A percentile compares a stretch with the other conserved stretches of the same genome.
Evolutionary conservation across 371 early-diverging fungal genomes (phyloP).

Genomic region (Mortierella sp.): DNA sequence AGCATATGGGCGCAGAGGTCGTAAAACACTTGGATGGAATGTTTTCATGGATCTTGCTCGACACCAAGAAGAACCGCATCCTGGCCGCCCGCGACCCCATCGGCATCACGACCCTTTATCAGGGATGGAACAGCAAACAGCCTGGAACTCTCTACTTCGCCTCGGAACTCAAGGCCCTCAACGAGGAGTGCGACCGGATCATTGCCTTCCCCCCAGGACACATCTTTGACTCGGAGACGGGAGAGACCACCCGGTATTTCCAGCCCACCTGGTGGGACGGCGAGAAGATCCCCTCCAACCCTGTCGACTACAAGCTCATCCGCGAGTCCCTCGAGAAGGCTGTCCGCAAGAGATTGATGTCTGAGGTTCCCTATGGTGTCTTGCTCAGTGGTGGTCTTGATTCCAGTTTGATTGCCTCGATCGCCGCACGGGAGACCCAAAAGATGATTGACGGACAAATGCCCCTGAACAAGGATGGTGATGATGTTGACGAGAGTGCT

Average conservation of each 20-base stretch:
- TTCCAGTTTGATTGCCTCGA: conserved; percentile 93
- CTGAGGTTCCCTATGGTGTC: conserved; percentile 97
- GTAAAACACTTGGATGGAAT: conserved; percentile 93
- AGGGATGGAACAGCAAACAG: conserved; percentile 85
- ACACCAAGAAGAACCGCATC: conserved; percentile 82
- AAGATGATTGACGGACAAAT: conserved; percentile 62
- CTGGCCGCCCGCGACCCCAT: conserved; percentile 97
- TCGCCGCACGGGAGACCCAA: conserved; percentile 86
- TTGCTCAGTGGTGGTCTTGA: conserved; percentile 95
- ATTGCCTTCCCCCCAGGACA: conserved; percentile 97
- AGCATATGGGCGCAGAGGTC: conserved; percentile 85
- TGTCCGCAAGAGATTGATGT: conserved; percentile 96
- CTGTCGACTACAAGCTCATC: conserved; percentile 76
- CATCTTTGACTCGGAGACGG: conserved; percentile 84
- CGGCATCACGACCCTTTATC: conserved; percentile 97
- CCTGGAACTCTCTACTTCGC: conserved; percentile 93
- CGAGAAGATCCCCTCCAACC: conserved; percentile 65
- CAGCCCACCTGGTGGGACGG: conserved; percentile 91
- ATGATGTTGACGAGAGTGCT: conserved; percentile 80
- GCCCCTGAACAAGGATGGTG: conserved; percentile 62
- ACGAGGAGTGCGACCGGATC: conserved; percentile 96
- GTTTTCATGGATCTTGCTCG: conserved; percentile 95
- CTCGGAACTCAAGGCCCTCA: conserved; percentile 94
- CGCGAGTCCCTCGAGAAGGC: conserved; percentile 85
- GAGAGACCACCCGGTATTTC: conserved; percentile 87